Conservation (phyloP, 768 basidiomycete species). For the Porpolomopsis calyptriformis region DNA sequence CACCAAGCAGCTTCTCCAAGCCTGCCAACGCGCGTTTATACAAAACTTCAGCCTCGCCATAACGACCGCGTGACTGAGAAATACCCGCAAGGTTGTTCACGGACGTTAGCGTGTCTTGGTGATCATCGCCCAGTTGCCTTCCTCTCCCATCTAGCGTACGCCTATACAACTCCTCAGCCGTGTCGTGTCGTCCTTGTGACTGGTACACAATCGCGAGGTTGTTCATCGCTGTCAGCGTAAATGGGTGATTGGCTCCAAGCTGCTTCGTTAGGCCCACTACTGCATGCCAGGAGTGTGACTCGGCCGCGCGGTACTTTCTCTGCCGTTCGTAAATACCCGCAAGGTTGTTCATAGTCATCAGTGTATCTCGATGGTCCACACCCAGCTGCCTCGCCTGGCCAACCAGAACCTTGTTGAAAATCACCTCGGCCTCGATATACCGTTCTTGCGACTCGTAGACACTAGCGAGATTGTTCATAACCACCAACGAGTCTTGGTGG, state of each 20-base stretch:
- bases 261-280: neutral
- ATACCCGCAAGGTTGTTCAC: slow-evolving; percentile 1
- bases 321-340: neutral
- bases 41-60: neutral
- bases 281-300: neutral
- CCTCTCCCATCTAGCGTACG: neutral
- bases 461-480: neutral
- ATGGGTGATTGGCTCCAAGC: neutral
- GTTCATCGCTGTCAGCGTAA: neutral
- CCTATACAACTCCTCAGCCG: neutral
- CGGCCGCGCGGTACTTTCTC: neutral
- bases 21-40: neutral
- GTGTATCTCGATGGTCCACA: neutral
- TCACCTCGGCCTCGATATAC: neutral
- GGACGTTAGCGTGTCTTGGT: neutral
- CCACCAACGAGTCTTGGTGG: neutral
- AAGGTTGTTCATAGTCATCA: neutral
- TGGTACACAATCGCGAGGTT: neutral
- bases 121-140: neutral
- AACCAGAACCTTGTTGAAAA: neutral
- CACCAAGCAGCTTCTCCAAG: neutral
- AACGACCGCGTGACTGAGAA: neutral
- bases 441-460: neutral
- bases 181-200: neutral
- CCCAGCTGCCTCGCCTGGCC: neutral